Conservation (phyloP, 192 early-diverging fungal genomes). For the Coemansia sp. region DNA sequence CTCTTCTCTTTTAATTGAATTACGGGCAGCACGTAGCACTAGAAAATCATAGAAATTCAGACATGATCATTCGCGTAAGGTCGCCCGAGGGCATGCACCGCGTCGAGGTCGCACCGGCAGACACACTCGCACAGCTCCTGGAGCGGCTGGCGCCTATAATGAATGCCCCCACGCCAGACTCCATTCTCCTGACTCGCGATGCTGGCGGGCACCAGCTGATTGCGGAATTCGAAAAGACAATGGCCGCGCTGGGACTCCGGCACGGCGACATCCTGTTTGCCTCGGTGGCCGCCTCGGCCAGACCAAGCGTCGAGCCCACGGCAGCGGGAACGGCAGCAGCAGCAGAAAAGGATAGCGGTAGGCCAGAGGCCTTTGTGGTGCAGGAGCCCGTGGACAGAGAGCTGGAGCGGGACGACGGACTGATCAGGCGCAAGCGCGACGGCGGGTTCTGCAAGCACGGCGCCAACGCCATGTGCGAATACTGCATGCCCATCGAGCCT, state of each 20-base stretch:
- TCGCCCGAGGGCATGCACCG: slow-evolving; percentile 48
- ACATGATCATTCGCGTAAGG: slow-evolving; percentile 45
- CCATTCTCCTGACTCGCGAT: slow-evolving; percentile 32
- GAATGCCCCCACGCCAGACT: slow-evolving; percentile 28
- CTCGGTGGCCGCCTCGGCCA: slow-evolving; percentile 17
- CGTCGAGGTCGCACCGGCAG: slow-evolving; percentile 25
- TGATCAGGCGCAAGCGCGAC: slow-evolving; percentile 77
- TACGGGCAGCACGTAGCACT: too few relatives aligned
- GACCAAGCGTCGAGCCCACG: slow-evolving; percentile 22
- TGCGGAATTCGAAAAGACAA: slow-evolving; percentile 30
- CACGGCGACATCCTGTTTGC: slow-evolving; percentile 45
- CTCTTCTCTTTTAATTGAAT: neutral
- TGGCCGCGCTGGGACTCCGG: slow-evolving; percentile 32
- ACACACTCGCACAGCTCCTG: slow-evolving; percentile 25
- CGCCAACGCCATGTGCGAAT: slow-evolving; percentile 42
- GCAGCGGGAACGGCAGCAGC: neutral
- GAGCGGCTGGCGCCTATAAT: slow-evolving; percentile 23
- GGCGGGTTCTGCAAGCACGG: slow-evolving; percentile 64
- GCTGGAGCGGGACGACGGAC: slow-evolving; percentile 77
- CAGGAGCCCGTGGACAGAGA: slow-evolving; percentile 78
- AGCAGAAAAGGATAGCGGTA: neutral
- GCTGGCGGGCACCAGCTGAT: slow-evolving; percentile 18
- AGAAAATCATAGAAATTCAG: neutral
- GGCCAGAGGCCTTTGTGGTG: slow-evolving; percentile 11
- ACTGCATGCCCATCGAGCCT: slow-evolving; percentile 59